A percentile compares a stretch with the other conserved stretches of the same genome.
phyloP scores from a whole-genome alignment of 129 eudicot species.

The Tagetes patula region DNA sequence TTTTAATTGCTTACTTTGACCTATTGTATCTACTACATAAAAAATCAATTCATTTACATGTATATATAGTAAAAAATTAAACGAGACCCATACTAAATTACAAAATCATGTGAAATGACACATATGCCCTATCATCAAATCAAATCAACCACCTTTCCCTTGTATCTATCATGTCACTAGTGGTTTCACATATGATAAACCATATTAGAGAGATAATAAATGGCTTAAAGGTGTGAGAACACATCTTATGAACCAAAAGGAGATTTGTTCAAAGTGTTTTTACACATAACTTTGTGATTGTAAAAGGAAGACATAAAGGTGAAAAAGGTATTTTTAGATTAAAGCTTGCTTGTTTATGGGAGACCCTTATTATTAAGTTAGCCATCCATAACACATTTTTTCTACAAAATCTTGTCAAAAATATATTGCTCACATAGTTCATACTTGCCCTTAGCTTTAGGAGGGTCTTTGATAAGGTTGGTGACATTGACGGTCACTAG shows the following conservation, averaged over 20 bases:
- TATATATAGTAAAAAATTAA: neutral
- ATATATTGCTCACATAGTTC: conserved; percentile 31
- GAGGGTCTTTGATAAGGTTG: conserved; percentile 34
- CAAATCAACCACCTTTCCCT: neutral
- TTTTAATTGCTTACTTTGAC: neutral
- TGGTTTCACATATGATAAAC: conserved; percentile 21
- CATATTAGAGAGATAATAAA: conserved; percentile 24
- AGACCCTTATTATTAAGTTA: conserved; percentile 36
- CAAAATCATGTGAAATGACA: neutral
- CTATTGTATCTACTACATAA: conserved; percentile 12
- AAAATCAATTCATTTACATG: neutral
- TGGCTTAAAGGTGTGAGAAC: conserved; percentile 41
- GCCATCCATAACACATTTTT: conserved; percentile 21
- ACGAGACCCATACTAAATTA: neutral
- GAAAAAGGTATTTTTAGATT: conserved; percentile 35
- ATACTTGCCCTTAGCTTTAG: conserved; percentile 25
- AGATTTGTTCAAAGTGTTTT: conserved; percentile 26
- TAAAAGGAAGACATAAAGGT: conserved; percentile 39
- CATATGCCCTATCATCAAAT: neutral
- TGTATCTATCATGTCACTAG: conserved; percentile 11
- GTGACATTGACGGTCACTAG: conserved; percentile 36
- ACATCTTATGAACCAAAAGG: conserved; percentile 32
- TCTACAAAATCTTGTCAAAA: conserved; percentile 31
- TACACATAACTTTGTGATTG: conserved; percentile 24
- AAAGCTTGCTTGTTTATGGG: conserved; percentile 31